Base-by-base conservation (phyloP, 2,329 filamentous ascomycete species). In the Exophiala xenobiotica region DNA sequence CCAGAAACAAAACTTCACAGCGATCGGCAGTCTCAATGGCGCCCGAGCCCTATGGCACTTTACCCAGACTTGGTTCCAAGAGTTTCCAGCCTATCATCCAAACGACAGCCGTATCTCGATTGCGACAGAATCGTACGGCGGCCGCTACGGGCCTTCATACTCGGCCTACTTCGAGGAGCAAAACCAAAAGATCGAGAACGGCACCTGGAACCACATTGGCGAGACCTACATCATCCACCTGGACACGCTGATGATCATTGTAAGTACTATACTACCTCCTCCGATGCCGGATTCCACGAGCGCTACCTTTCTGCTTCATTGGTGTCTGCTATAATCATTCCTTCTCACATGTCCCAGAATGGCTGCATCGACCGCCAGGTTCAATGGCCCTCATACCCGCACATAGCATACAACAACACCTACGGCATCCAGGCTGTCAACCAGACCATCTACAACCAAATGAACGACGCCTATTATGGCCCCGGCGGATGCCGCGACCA, bases 381-480 rank as follows among this genome's bases (percentile, higher is more conserved):
- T 1, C 74, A 79, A 62, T 70, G 69, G 51, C 72, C 73, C 1
- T 69, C 67, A 31, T 80, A 79, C 58, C 71, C 76, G 2, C 65
- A 74, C 2, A 75, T 81, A 57, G 73, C 79, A 0, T 77, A 74
- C 63, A 79, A 82, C 64, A 82, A 82, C 54, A 80, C 79, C 2
- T 84, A 83, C 53, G 75, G 74, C 14, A 71, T 83, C 31, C 58
- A 72, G 49, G 65, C 74, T 0, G 71, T 79, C 60, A 78, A 77
- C 54, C 61, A 76, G 35, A 73, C 73, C 3, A 65, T 73, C 5
- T 76, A 77, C 48, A 65, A 76, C 2, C 60, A 63, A 12, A 73
- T 74, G 2, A 62, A 78, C 9, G 60, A 76, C 16, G 68, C 70
- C 4, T 73, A 74, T 51, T 69, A 70, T 44, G 66, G 67, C 6